Conservation (phyloP, 148 eudicot genomes). For the Rhododendron mucronatum region DNA sequence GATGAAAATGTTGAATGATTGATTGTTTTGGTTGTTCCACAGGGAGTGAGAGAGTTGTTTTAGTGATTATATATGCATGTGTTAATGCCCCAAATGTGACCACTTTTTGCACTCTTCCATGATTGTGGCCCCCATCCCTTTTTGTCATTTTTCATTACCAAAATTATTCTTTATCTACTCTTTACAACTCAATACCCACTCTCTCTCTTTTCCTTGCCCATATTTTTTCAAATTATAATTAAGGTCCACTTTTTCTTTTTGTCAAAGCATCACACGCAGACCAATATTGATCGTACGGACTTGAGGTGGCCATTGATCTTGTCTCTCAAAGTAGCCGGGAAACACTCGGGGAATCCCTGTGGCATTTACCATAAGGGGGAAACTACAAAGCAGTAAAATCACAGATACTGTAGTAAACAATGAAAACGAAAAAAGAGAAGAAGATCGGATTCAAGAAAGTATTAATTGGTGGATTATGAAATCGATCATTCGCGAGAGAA, state of each 20-base stretch:
- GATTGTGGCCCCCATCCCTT: neutral
- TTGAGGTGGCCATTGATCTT: neutral
- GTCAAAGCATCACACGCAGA: conserved; percentile 13
- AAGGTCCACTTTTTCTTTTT: conserved; percentile 4
- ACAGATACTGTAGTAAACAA: too few relatives aligned
- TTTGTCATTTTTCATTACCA: conserved; percentile 8
- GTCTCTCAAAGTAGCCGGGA: neutral
- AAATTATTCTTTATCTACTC: neutral
- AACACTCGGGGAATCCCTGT: neutral
- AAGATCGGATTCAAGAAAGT: too few relatives aligned
- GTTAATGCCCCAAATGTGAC: conserved; percentile 1
- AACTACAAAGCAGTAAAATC: neutral
- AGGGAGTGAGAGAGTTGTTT: neutral
- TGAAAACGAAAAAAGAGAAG: neutral
- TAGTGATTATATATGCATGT: conserved; percentile 14
- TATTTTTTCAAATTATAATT: neutral
- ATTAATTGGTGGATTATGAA: too few relatives aligned
- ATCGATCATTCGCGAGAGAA: too few relatives aligned
- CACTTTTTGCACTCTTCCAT: conserved; percentile 4
- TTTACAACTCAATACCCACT: neutral
- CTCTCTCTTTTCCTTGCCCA: neutral
- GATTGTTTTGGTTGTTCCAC: conserved; percentile 1
- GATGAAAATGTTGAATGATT: conserved; percentile 7
- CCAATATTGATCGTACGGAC: conserved; percentile 7
- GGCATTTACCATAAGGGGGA: neutral